phyloP scores from a whole-genome alignment of 345 rosid genomes.

The Populus tremula region DNA sequence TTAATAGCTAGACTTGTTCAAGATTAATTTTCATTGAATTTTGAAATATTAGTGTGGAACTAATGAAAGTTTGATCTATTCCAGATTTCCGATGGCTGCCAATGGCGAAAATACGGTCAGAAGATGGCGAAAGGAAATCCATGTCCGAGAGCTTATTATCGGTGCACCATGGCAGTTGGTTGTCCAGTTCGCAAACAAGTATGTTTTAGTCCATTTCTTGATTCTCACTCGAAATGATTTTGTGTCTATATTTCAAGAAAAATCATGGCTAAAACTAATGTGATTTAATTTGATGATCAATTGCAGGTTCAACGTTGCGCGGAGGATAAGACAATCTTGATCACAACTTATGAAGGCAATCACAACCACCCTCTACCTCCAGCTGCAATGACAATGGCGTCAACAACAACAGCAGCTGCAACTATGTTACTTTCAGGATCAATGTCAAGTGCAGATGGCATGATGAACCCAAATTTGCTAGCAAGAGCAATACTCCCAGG shows the following conservation, averaged over 20 bases:
- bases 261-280: conserved; percentile 1
- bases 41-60: background rate
- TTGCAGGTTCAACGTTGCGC: conserved; percentile 92
- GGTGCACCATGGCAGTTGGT: conserved; percentile 93
- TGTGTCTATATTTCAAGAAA: background rate
- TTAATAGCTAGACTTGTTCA: background rate
- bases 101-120: conserved; percentile 98
- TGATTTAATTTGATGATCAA: background rate
- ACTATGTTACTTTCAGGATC: conserved; percentile 88
- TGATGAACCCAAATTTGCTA: conserved; percentile 79
- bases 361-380: conserved; percentile 94
- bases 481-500: conserved; percentile 80
- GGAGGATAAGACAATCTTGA: conserved; percentile 73
- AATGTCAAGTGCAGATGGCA: conserved; percentile 82
- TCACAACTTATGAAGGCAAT: conserved; percentile 91
- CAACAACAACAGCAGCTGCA: conserved; percentile 86
- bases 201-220: conserved; percentile 4
- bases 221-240: background rate
- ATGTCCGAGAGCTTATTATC: conserved; percentile 90
- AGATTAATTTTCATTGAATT: background rate
- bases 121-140: conserved; percentile 99
- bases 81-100: conserved; percentile 87
- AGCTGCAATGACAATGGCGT: conserved; percentile 93
- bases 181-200: conserved; percentile 98
- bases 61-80: background rate